Evolutionary conservation across 352 stramenopile genomes (phyloP).

Genomic region (Globisporangium canariense): DNA sequence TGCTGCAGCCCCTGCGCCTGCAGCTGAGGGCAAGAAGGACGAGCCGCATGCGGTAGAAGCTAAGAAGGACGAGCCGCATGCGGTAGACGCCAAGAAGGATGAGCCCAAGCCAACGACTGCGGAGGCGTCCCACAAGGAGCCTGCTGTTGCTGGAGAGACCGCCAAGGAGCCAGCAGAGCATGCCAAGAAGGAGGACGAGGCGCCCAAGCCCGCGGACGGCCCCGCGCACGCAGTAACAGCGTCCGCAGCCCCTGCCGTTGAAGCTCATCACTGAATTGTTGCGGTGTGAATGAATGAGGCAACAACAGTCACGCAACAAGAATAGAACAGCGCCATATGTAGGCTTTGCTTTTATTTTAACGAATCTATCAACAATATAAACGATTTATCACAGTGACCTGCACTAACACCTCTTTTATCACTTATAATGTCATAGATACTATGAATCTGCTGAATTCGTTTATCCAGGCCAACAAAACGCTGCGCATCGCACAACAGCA

Average conservation of each 20-base stretch:
- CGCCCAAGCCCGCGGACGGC: neutral
- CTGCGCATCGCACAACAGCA: neutral
- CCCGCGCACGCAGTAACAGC: neutral
- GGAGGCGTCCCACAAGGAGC: constrained; percentile 5
- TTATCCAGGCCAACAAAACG: neutral
- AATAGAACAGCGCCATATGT: neutral
- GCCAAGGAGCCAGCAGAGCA: constrained; percentile 1
- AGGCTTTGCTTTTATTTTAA: neutral
- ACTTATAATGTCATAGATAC: too few species aligned
- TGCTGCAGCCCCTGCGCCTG: constrained; percentile 2
- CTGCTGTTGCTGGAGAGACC: neutral
- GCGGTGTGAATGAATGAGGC: neutral
- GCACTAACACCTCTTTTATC: neutral
- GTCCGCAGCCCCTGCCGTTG: neutral
- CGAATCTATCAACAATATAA: neutral
- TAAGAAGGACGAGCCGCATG: constrained; percentile 3
- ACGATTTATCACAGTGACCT: too few species aligned
- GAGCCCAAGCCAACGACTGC: constrained; percentile 3
- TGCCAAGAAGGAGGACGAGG: neutral
- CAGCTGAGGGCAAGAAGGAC: constrained; percentile 7
- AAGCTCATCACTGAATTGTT: neutral
- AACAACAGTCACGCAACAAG: neutral
- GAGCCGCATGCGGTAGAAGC: neutral
- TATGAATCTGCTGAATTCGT: too few species aligned
- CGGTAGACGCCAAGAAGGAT: constrained; percentile 1